Conservation (phyloP, 108 stramenopile species). For the Skeletonema menzelii region DNA sequence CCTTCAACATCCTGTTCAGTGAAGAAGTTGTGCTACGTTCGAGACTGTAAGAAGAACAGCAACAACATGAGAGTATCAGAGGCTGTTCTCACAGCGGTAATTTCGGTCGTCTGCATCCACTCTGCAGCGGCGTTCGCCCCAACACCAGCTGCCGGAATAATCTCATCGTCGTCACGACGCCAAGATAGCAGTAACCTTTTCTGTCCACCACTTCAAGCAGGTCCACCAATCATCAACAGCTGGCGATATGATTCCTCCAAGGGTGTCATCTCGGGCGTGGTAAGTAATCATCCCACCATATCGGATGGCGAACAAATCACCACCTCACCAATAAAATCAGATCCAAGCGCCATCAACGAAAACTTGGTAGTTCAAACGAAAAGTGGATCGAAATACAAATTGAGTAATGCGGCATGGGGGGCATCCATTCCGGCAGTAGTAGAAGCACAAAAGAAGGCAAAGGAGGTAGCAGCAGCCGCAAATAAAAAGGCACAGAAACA, state of each 20-base stretch:
- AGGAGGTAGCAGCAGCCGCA: constrained; percentile 2
- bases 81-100: constrained; percentile 4
- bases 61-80: not conserved
- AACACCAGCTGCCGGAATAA: not conserved
- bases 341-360: constrained; percentile 18
- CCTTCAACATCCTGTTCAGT: no score
- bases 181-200: not conserved
- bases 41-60: not conserved
- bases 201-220: constrained; percentile 29
- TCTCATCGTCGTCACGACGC: not conserved
- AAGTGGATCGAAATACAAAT: constrained; percentile 75
- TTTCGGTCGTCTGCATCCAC: constrained; percentile 1
- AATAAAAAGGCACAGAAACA: constrained; percentile 12
- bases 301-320: constrained; percentile 59
- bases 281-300: constrained; percentile 60
- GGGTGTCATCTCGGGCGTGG: constrained; percentile 50
- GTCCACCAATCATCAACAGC: constrained; percentile 38
- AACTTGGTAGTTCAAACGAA: constrained; percentile 60
- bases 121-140: constrained; percentile 17
- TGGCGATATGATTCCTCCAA: constrained; percentile 40
- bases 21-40: no score
- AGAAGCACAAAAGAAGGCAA: not conserved
- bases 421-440: constrained; percentile 14
- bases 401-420: constrained; percentile 43
- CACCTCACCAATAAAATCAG: constrained; percentile 40